phyloP scores from a whole-genome alignment of 768 basidiomycete genomes.

The Mycena metata region DNA sequence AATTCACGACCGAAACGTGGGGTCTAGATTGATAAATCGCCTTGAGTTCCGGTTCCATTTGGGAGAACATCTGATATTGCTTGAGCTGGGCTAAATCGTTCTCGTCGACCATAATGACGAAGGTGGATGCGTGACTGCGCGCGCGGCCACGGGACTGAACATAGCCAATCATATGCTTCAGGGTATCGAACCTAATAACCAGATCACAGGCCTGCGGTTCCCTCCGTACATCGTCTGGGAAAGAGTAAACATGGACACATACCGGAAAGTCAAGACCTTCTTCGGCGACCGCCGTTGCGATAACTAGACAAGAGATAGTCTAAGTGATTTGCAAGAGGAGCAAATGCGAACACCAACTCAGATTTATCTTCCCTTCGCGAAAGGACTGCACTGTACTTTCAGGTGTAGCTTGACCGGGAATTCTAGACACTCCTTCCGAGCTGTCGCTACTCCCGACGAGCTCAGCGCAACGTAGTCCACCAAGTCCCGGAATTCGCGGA shows the following conservation, averaged over 20 bases:
- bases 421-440: slow-evolving; percentile 54
- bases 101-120: slow-evolving; percentile 84
- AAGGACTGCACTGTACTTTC: slow-evolving; percentile 75
- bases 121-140: slow-evolving; percentile 80
- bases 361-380: slow-evolving; percentile 72
- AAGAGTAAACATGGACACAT: slow-evolving; percentile 38
- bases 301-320: slow-evolving; percentile 55
- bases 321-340: slow-evolving; percentile 9
- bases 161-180: slow-evolving; percentile 89
- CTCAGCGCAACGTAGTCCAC: slow-evolving; percentile 70
- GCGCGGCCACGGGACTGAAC: slow-evolving; percentile 92
- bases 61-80: slow-evolving; percentile 69
- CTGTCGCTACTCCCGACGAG: slow-evolving; percentile 79
- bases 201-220: slow-evolving; percentile 79
- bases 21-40: slow-evolving; percentile 71
- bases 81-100: slow-evolving; percentile 66
- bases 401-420: slow-evolving; percentile 58
- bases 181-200: slow-evolving; percentile 86
- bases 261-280: slow-evolving; percentile 94
- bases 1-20: slow-evolving; percentile 51
- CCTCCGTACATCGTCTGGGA: background rate
- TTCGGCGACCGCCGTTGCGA: slow-evolving; percentile 91
- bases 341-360: slow-evolving; percentile 63
- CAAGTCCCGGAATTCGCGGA: slow-evolving; percentile 68
- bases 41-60: slow-evolving; percentile 75